phyloP scores from a whole-genome alignment of 2,329 filamentous ascomycete species.

The Ascomycota sp. region DNA sequence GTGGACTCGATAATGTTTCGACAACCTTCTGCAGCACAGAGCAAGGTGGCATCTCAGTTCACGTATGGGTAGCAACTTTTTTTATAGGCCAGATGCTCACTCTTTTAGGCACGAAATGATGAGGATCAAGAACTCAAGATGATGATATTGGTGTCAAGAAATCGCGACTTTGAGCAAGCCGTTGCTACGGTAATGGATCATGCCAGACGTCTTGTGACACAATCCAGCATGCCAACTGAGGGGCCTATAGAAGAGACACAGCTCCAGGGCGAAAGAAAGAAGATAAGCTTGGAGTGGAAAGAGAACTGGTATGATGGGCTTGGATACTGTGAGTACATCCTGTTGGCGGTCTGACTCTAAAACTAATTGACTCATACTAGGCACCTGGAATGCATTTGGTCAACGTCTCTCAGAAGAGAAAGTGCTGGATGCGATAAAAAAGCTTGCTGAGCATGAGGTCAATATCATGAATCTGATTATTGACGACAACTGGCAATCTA shows the following conservation, averaged over 20 bases:
- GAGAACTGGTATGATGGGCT: slow-evolving; percentile 84
- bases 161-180: slow-evolving; percentile 52
- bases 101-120: slow-evolving; percentile 44
- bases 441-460: slow-evolving; percentile 50
- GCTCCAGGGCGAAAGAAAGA: slow-evolving; percentile 22
- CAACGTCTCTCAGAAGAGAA: slow-evolving; percentile 66
- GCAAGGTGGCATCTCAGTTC: slow-evolving; percentile 45
- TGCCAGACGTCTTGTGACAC: slow-evolving; percentile 36
- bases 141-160: slow-evolving; percentile 49
- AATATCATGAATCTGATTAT: slow-evolving; percentile 76
- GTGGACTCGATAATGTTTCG: slow-evolving; percentile 49
- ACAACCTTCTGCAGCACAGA: slow-evolving; percentile 46
- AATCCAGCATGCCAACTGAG: slow-evolving; percentile 18
- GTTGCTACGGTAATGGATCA: slow-evolving; percentile 74
- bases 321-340: slow-evolving; percentile 48
- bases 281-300: slow-evolving; percentile 43
- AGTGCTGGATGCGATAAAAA: slow-evolving; percentile 53
- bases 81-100: slow-evolving; percentile 2
- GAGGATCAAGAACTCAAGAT: slow-evolving; percentile 30
- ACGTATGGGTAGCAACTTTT: slow-evolving; percentile 24
- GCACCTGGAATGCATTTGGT: slow-evolving; percentile 86
- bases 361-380: slow-evolving; percentile 13
- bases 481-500: slow-evolving; percentile 88
- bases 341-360: background rate
- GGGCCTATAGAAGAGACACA: slow-evolving; percentile 15